Base-by-base conservation (phyloP, 2,329 filamentous ascomycete genomes). In the Bimuria novae-zelandiae region DNA sequence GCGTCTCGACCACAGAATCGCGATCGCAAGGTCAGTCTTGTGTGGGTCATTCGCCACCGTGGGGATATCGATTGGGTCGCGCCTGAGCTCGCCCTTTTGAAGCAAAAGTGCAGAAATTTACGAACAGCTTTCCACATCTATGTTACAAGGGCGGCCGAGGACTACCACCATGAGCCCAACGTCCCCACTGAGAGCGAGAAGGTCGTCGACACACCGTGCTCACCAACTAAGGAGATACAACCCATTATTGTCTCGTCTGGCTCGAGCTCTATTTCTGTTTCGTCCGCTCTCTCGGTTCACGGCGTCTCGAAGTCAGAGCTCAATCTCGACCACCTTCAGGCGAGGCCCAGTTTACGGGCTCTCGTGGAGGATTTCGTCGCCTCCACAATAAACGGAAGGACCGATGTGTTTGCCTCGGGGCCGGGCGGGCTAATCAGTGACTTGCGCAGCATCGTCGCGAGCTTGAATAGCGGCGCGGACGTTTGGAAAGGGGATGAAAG, bases 61-160 rank as follows among this genome's bases (percentile, higher is more conserved):
- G 55, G 61, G 12, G 67, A 75, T 45, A 62, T 75, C 23, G 63
- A 66, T 33, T 75, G 72, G 72, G 63, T 75, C 6, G 61, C 63
- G 0, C 67, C 67, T 3, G 72, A 75, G 51, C 68, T 75, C n/a
- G 57, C 60, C 4, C 49, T 61, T 8, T 52, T 72, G 16, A 69
- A 69, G 56, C 59, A 56, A 27, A 65, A 65, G 46, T 67, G 62
- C 37, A 51, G 55, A 3, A 64, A 63, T 22, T 41, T 67, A 8
- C 60, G 65, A n/a, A 46, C 68, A 0, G 55, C 63, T 16, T 63
- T 72, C 7, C 70, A 65, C 48, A 69, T 74, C 45, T 72, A 68
- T 45, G 65, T 72, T 14, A 72, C 69, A 0, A 66, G 69, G 16
- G 64, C 63, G 6, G 43, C 57, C 1, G 65, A 72, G 46, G 58